Evolutionary conservation across 192 early-diverging fungal species (phyloP), one percentile per base, ranked within the genome.

Genomic region (Coemansia sp.): DNA sequence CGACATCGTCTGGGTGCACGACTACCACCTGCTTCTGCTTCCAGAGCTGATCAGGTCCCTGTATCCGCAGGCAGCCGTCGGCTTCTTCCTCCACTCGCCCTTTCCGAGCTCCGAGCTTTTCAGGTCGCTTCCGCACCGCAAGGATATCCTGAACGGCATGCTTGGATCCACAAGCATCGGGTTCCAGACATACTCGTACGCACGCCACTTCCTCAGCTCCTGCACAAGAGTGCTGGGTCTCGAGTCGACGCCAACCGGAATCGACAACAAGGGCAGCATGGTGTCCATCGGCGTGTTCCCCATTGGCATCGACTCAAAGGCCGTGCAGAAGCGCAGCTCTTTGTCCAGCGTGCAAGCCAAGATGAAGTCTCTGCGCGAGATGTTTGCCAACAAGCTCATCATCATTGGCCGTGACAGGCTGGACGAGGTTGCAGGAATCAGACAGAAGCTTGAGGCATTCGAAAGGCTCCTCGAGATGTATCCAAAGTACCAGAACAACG

Each of bases 101-200:
- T 98, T 98, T 77, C 96, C 96, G 33, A 91, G 88, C 76, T 94
- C 91, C 6, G 96, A 98, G 78, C 85, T 98, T 44, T 96, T 96
- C 75, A 79, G 94, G 14, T 95, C 92, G 54, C 73, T 98, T 41
- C 91, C 89, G 25, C 83, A 86, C 42, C 91, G 95, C 59, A 88
- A 86, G 38, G 87, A 95, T 50, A 85, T 97, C 15, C 74, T 97
- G 33, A 67, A 84, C 31, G 97, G 95, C 34, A 86, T 99, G 62
- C 82, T 99, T 3, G 95, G 94, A 33, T 83, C 94, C n/a, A 93
- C 90, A 57, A 85, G 94, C 74, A 88, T 98, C 53, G 96, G 93
- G 15, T 97, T 97, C 76, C 96, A 98, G 87, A 97, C 95, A 5
- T 97, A 94, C 74, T 93, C 92, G 5, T 96, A 97, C 67, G 89